phyloP scores from a whole-genome alignment of 192 early-diverging fungal genomes.

The Chytriomyces confervae region DNA sequence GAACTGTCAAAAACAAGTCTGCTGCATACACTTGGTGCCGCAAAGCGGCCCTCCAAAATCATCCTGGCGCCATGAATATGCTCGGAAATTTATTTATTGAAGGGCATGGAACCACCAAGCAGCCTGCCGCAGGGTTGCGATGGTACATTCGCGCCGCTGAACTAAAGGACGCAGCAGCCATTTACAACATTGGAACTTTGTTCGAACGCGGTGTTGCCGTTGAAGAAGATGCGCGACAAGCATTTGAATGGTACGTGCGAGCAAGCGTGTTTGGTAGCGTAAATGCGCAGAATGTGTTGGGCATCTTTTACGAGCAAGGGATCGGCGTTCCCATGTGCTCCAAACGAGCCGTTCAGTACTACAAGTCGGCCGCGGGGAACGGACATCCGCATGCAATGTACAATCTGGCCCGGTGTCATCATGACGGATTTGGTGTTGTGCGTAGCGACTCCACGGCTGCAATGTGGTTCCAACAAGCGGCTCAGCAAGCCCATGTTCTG shows the following conservation, averaged over 20 bases:
- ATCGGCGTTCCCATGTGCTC: constrained; percentile 36
- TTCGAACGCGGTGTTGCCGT: constrained; percentile 60
- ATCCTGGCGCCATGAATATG: constrained; percentile 57
- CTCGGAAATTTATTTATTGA: constrained; percentile 80
- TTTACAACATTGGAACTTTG: constrained; percentile 66
- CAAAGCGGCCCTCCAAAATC: constrained; percentile 52
- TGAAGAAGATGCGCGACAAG: constrained; percentile 38
- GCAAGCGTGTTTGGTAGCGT: constrained; percentile 51
- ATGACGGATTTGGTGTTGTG: constrained; percentile 56
- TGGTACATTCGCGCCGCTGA: constrained; percentile 62
- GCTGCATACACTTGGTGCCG: constrained; percentile 52
- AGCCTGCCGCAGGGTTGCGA: constrained; percentile 63
- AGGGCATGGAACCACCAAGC: constrained; percentile 66
- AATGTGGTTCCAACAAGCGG: constrained; percentile 50
- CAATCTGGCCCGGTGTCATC: constrained; percentile 60
- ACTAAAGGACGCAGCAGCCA: constrained; percentile 54
- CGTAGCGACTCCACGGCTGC: constrained; percentile 47
- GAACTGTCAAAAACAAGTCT: constrained; percentile 47
- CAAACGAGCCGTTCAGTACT: constrained; percentile 47
- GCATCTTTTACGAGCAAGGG: constrained; percentile 60
- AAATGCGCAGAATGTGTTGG: constrained; percentile 58
- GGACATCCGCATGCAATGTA: constrained; percentile 63
- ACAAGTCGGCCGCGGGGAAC: constrained; percentile 46
- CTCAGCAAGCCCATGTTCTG: constrained; percentile 51
- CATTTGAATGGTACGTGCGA: constrained; percentile 56